Evolutionary conservation across 1,284 basidiomycete genomes (phyloP).

Genomic region (Erythrobasidium hasegawianum): DNA sequence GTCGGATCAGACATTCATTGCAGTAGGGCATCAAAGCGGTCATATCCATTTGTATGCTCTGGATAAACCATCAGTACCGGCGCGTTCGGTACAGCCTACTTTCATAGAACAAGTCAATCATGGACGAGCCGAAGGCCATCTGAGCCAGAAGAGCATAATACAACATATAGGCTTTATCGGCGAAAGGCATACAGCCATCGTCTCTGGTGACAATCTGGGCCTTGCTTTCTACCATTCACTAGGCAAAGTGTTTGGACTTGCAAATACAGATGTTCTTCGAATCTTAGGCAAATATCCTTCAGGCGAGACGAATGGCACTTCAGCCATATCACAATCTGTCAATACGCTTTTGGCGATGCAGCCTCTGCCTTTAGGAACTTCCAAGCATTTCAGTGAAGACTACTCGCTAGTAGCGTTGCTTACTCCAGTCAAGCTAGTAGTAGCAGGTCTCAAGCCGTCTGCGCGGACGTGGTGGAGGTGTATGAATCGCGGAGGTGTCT

Average conservation of each 20-base stretch:
- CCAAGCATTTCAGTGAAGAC: constrained; percentile 71
- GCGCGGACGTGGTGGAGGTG: constrained; percentile 90
- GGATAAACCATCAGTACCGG: constrained; percentile 57
- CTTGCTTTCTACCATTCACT: constrained; percentile 93
- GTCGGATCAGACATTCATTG: constrained; percentile 88
- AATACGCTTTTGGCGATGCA: constrained; percentile 64
- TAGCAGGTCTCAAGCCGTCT: constrained; percentile 86
- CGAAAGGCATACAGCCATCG: constrained; percentile 84
- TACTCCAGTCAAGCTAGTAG: constrained; percentile 82
- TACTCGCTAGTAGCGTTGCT: constrained; percentile 82
- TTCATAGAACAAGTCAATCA: constrained; percentile 63
- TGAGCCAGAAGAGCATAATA: constrained; percentile 63
- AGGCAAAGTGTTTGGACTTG: constrained; percentile 90
- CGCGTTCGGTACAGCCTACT: constrained; percentile 68
- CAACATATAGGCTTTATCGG: constrained; percentile 86
- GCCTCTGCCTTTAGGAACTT: constrained; percentile 76
- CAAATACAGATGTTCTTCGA: constrained; percentile 88
- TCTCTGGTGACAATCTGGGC: constrained; percentile 85
- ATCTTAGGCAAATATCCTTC: constrained; percentile 84
- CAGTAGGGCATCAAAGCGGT: constrained; percentile 80
- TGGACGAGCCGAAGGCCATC: constrained; percentile 88
- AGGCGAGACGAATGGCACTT: neutral
- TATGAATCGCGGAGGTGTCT: constrained; percentile 44
- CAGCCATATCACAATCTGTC: neutral
- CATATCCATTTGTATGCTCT: constrained; percentile 85